Base-by-base conservation (phyloP, 805 yeast genomes). In the Myxozyma vanderwaltii region DNA sequence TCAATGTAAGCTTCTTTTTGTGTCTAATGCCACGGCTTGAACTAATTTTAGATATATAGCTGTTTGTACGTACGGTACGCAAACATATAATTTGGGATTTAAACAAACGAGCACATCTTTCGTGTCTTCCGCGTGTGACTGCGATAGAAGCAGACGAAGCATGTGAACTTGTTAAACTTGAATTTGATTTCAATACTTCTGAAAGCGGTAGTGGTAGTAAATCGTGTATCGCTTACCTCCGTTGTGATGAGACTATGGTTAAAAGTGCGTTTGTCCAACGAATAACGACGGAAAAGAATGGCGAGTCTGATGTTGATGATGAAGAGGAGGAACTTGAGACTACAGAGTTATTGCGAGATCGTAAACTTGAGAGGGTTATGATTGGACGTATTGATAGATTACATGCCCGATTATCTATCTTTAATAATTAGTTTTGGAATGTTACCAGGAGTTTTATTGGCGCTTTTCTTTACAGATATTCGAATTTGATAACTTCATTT, bases 131-230 rank as follows among this genome's bases (percentile, higher is more conserved):
- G 2, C 19, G 41, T 13, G 51, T 62, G 10, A 23, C 27, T n/a
- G 54, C 29, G 12, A 59, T 62, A 15, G 65, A 62, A 47, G 54
- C 65, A 13, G 65, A 62, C 51, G 61, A 53, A n/a, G 57, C 59
- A 2, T 59, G 59, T 27, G 58, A 55, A n/a, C 58, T 62, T 7
- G 45, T 62, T 3, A 55, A 56, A 44, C 54, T 62, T 10, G 51
- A 56, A 24, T 38, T 62, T 13, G 49, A 29, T 2, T 17, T 57
- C 27, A 29, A 17, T 27, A n/a, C n/a, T n/a, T 15, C 13, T 21
- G 40, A 10, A 40, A 43, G 27, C 33, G 33, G 33, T 29, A 29
- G 10, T 29, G 33, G 33, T 10, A n/a, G n/a, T n/a, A n/a, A n/a
- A n/a, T 29, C 33, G 24, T 23, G 41, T 26, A 26, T 21, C 13